Percentiles rank a stretch among this genome's conserved stretches.
Evolutionary conservation across 2,329 filamentous ascomycete genomes (phyloP).

Genomic region (Penicillium sp.): DNA sequence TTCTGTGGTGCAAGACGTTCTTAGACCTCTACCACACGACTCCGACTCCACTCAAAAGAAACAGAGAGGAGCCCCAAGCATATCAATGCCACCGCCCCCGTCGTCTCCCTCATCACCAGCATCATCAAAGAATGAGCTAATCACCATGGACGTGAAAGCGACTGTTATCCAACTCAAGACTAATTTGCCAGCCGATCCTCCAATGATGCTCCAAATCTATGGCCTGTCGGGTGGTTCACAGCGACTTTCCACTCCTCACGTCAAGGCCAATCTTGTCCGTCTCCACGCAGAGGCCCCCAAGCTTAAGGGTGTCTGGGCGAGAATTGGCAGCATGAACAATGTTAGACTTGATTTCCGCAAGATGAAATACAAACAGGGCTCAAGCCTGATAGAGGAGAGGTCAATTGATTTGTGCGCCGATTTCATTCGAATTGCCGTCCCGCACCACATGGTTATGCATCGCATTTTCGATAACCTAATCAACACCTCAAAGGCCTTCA

Average conservation of each 20-base stretch:
- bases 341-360: slow-evolving; percentile 78
- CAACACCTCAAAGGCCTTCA: slow-evolving; percentile 80
- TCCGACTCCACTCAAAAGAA: slow-evolving; percentile 11
- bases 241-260: slow-evolving; percentile 80
- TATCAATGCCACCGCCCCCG: slow-evolving; percentile 29
- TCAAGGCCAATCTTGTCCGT: slow-evolving; percentile 74
- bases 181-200: slow-evolving; percentile 83
- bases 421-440: slow-evolving; percentile 81
- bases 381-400: slow-evolving; percentile 67
- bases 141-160: slow-evolving; percentile 79
- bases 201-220: slow-evolving; percentile 86
- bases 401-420: slow-evolving; percentile 83
- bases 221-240: slow-evolving; percentile 79
- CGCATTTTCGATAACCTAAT: slow-evolving; percentile 90
- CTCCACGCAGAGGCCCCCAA: slow-evolving; percentile 85
- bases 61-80: slow-evolving; percentile 16
- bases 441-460: slow-evolving; percentile 86
- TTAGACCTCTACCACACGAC: slow-evolving; percentile 41
- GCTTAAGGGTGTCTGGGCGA: slow-evolving; percentile 79
- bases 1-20: slow-evolving; percentile 71
- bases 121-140: slow-evolving; percentile 57
- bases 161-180: slow-evolving; percentile 84
- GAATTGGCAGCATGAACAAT: slow-evolving; percentile 79
- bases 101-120: slow-evolving; percentile 16
- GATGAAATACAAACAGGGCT: slow-evolving; percentile 66